Evolutionary conservation across 2,329 filamentous ascomycete genomes (phyloP).

Genomic region (Xylariaceae sp.): DNA sequence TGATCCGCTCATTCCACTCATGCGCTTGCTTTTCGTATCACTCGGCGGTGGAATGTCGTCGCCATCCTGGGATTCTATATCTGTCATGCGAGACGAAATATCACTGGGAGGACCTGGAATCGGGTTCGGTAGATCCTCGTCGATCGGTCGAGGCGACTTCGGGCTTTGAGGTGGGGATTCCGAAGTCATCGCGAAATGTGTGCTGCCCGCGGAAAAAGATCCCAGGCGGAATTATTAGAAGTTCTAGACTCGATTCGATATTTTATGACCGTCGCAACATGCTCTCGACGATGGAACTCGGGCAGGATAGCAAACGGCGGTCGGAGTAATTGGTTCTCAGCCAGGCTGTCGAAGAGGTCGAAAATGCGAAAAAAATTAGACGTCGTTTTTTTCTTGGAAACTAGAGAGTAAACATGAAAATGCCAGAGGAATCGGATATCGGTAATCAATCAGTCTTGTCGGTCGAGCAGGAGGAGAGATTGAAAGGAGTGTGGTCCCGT

Average conservation of each 20-base stretch:
- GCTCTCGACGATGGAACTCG: constrained; percentile 3
- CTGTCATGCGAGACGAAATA: constrained; percentile 68
- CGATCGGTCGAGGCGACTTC: constrained; percentile 36
- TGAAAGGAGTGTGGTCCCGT: constrained; percentile 10
- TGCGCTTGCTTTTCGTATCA: constrained; percentile 34
- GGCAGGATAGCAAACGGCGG: background rate
- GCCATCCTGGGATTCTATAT: constrained; percentile 55
- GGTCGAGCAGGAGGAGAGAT: background rate
- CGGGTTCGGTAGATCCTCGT: constrained; percentile 36
- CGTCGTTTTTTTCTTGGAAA: background rate
- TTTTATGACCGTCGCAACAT: constrained; percentile 8
- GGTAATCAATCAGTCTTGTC: background rate
- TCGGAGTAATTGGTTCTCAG: too few species aligned
- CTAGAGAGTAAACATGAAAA: background rate
- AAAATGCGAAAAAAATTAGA: background rate
- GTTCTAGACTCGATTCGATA: background rate
- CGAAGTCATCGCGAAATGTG: constrained; percentile 34
- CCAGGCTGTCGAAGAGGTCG: background rate
- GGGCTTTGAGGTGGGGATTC: constrained; percentile 34
- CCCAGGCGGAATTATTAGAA: background rate
- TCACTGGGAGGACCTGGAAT: constrained; percentile 54
- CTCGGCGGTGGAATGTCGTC: constrained; percentile 27
- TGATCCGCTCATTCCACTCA: constrained; percentile 45
- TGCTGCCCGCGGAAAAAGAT: background rate
- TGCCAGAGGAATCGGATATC: background rate